Base-by-base conservation (phyloP, 768 basidiomycete genomes). In the Suillus cothurnatus region DNA sequence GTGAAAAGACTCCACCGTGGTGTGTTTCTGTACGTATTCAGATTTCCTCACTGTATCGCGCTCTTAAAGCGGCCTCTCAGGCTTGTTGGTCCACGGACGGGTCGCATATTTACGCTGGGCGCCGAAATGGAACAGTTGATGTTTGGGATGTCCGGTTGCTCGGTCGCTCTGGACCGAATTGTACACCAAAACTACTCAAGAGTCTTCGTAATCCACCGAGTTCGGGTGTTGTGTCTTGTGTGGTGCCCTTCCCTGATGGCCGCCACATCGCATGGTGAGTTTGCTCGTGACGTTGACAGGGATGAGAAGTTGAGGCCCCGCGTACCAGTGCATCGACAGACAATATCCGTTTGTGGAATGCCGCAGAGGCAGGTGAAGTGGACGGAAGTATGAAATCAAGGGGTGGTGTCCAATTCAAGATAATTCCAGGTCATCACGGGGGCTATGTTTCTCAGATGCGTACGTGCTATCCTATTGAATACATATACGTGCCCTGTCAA, bases 41-140 rank as follows among this genome's bases (percentile, higher is more conserved):
- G 52, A 36, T 26, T 31, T 61, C 49, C 23, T 38, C 14, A 62
- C 52, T 21, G 52, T 31, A 67, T 64, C 41, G 63, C 56, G 55
- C 57, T 49, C 34, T 28, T 49, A 21, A 12, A 64, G 61, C 32
- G 34, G 6, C 43, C 72, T 68, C 47, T 50, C 71, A 99, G 96
- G 95, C 96, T 19, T 95, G 92, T 75, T 99, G 97, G 95, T 95
- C 94, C 6, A 84, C 88, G 3, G 88, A 94, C 68, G 96, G 97
- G 19, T 84, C 83, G 5, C 92, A 96, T 67, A 88, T 99, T 53
- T 93, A 93, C 74, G 95, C 93, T 15, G 96, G 97, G 11, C 83
- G 97, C 69, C 84, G 96, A 58, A 95, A 96, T 69, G 93, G 93
- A 28, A 89, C 91, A 1, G 86, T 99, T 59, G 94, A 97, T 71